A percentile compares a stretch with the other conserved stretches of the same genome.
These are phyloP conservation scores for Kickxella alabastrina DNA, from an alignment of 192 early-diverging fungal species.

Conservation along the genomic window DNA sequence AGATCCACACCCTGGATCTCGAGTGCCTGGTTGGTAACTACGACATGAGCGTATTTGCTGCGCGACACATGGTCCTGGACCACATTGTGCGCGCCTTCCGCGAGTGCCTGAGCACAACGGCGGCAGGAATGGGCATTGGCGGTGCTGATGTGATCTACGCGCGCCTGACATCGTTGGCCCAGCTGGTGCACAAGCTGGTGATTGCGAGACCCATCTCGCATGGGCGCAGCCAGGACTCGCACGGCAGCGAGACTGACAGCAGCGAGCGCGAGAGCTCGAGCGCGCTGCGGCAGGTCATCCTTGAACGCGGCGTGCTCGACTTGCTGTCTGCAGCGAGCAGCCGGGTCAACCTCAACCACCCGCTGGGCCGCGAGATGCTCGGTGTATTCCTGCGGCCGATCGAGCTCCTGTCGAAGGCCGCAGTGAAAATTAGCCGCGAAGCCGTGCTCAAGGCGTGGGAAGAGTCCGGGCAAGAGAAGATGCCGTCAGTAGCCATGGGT, in stretches of 20 bases:
- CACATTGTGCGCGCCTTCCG: constrained; percentile 50
- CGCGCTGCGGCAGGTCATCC: constrained; percentile 60
- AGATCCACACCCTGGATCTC: constrained; percentile 13
- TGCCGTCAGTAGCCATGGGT: constrained; percentile 27
- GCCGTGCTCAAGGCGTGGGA: constrained; percentile 51
- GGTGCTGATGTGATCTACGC: constrained; percentile 41
- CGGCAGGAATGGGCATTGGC: constrained; percentile 15
- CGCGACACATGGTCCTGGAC: constrained; percentile 42
- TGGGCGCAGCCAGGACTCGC: constrained; percentile 8
- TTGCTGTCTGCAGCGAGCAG: constrained; percentile 73
- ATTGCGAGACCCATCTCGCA: constrained; percentile 44
- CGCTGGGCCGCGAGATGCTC: constrained; percentile 70
- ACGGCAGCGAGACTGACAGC: constrained; percentile 1
- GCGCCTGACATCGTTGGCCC: constrained; percentile 40
- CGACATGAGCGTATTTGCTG: constrained; percentile 19
- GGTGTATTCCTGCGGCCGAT: constrained; percentile 80
- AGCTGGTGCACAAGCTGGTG: constrained; percentile 42
- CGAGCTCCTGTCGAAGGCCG: constrained; percentile 82
- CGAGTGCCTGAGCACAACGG: constrained; percentile 39
- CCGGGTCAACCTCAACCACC: constrained; percentile 90
- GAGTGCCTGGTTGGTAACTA: constrained; percentile 41
- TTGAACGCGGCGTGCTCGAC: constrained; percentile 83
- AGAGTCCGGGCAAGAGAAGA: constrained; percentile 50
- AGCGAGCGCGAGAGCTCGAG: constrained; percentile 24
- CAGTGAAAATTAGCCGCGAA: constrained; percentile 79